phyloP scores from a whole-genome alignment of 495 filamentous ascomycete genomes.

The Tuber aestivum region DNA sequence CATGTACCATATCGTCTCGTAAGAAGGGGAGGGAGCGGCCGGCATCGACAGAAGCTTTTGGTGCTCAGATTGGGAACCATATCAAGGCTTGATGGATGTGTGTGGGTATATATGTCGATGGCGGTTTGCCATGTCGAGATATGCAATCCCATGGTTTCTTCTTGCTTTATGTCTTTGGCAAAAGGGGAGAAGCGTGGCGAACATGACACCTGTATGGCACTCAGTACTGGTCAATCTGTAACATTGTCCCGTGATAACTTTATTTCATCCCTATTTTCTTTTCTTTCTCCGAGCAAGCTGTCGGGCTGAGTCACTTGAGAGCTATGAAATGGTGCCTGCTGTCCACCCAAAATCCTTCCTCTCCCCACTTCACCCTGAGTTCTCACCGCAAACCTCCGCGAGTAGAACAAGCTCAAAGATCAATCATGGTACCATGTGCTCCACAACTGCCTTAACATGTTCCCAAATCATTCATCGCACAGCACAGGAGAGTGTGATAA shows the following conservation, averaged over 20 bases:
- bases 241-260: not conserved
- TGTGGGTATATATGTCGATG: not conserved
- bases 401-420: not conserved
- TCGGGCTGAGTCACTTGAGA: not conserved
- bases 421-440: not conserved
- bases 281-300: not conserved
- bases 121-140: not conserved
- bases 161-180: not conserved
- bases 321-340: not conserved
- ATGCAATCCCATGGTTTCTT: not conserved
- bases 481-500: not conserved
- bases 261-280: not conserved
- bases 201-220: not conserved
- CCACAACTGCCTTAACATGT: not conserved
- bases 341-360: not conserved
- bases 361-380: not conserved
- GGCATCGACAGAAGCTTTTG: not conserved
- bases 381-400: not conserved
- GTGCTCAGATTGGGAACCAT: not conserved
- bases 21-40: not conserved
- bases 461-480: not conserved
- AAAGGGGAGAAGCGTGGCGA: not conserved
- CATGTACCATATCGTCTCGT: not conserved
- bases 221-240: not conserved
- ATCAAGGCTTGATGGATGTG: not conserved